phyloP scores from a whole-genome alignment of 306 rosid species.

The Acacia acuminata region DNA sequence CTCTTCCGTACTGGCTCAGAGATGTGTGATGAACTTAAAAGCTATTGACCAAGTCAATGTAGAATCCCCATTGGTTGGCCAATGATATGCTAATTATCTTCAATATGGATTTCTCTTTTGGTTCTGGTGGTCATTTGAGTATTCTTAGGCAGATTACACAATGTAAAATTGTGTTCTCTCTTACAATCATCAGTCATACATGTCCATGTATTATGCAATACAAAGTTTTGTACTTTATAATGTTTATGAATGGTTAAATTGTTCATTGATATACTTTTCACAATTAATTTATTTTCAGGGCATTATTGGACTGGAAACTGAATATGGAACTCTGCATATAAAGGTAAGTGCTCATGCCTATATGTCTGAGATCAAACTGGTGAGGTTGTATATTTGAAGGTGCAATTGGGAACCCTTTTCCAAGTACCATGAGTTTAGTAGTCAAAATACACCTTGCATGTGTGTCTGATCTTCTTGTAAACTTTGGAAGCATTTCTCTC shows the following conservation, averaged over 20 bases:
- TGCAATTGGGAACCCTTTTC: background rate
- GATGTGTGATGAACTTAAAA: slow-evolving; percentile 18
- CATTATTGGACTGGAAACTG: slow-evolving; percentile 72
- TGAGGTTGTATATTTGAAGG: background rate
- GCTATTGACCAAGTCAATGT: slow-evolving; percentile 14
- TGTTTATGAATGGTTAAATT: slow-evolving; percentile 23
- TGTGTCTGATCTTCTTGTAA: background rate
- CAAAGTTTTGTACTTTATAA: slow-evolving; percentile 17
- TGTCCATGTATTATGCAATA: slow-evolving; percentile 3
- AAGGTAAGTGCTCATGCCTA: slow-evolving; percentile 53
- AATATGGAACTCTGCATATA: slow-evolving; percentile 75
- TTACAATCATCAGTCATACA: background rate
- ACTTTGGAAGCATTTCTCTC: background rate
- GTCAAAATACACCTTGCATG: slow-evolving; percentile 9
- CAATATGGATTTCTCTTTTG: background rate
- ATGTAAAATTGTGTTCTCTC: slow-evolving; percentile 24
- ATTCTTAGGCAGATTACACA: slow-evolving; percentile 5
- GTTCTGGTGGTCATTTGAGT: slow-evolving; percentile 5
- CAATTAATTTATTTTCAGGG: slow-evolving; percentile 53
- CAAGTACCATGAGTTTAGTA: background rate
- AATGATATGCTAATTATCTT: background rate
- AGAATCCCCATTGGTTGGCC: background rate
- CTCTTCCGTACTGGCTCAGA: background rate
- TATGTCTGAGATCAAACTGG: background rate
- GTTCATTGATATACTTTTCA: background rate